Conservation (phyloP, 768 basidiomycete species). For the Boletus fagicola region DNA sequence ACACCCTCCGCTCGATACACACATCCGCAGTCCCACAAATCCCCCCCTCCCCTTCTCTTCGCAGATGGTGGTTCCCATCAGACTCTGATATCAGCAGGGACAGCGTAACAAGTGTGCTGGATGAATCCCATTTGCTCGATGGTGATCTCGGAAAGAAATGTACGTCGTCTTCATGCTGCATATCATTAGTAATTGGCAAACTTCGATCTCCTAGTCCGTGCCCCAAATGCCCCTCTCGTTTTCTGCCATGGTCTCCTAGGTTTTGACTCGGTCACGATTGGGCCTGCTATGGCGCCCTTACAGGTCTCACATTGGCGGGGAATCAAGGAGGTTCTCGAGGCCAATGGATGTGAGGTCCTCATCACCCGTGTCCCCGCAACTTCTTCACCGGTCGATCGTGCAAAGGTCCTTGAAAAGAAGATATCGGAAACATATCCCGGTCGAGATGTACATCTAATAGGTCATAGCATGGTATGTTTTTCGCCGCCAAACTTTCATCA, state of each 20-base stretch:
- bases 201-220: constrained; percentile 49
- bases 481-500: neutral
- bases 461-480: constrained; percentile 69
- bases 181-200: neutral
- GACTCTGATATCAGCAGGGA: constrained; percentile 41
- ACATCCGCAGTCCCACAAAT: constrained; percentile 29
- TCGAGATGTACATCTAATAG: constrained; percentile 81
- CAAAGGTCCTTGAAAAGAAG: constrained; percentile 81
- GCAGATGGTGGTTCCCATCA: constrained; percentile 53
- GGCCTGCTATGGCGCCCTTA: constrained; percentile 71
- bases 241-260: constrained; percentile 96
- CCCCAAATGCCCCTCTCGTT: constrained; percentile 82
- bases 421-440: constrained; percentile 82
- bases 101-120: constrained; percentile 43
- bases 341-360: constrained; percentile 85
- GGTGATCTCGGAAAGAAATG: constrained; percentile 58
- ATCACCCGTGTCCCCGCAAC: constrained; percentile 94
- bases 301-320: constrained; percentile 97
- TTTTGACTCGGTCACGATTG: constrained; percentile 82
- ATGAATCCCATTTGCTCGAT: constrained; percentile 45
- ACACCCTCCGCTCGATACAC: constrained; percentile 50
- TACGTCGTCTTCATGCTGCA: constrained; percentile 34
- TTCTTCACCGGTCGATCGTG: constrained; percentile 82
- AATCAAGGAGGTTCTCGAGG: constrained; percentile 87
- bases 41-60: constrained; percentile 20